Percentiles rank a stretch among this genome's conserved stretches.
Evolutionary conservation across 345 rosid species (phyloP).

Genomic region (Eucalyptus leucophloia): DNA sequence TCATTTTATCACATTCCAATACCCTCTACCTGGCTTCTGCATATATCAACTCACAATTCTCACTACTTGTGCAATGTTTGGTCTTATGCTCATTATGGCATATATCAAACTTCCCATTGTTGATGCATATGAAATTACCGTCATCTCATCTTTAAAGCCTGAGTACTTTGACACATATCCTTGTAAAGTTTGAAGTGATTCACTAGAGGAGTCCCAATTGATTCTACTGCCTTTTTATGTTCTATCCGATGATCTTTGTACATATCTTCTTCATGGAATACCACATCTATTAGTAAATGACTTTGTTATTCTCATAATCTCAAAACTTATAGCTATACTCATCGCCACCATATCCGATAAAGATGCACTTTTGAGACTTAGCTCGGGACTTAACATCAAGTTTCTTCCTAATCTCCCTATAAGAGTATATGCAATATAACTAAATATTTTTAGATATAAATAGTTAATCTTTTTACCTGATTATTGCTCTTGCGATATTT

Average conservation of each 20-base stretch:
- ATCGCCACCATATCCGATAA: rapidly evolving
- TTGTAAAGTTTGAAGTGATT: background rate
- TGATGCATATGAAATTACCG: rapidly evolving
- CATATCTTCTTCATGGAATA: background rate
- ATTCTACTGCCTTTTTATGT: too few species aligned
- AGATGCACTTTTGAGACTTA: background rate
- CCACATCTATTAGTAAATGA: background rate
- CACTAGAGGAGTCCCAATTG: background rate
- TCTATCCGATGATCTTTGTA: too few species aligned
- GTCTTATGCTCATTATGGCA: too few species aligned
- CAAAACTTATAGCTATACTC: background rate
- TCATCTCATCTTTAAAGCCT: too few species aligned
- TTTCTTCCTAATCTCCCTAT: background rate
- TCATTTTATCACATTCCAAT: too few species aligned
- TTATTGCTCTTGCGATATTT: rapidly evolving
- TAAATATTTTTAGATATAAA: too few species aligned
- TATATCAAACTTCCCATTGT: too few species aligned
- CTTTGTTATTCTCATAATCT: background rate
- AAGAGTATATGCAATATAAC: too few species aligned
- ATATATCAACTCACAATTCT: background rate
- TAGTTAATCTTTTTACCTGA: too few species aligned
- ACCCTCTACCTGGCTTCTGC: background rate
- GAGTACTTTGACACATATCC: background rate
- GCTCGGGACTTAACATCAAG: background rate
- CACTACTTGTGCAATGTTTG: background rate